These are phyloP conservation scores for Aspergillus sclerotioniger DNA, from an alignment of 495 filamentous ascomycete species.

Conservation along the genomic window DNA sequence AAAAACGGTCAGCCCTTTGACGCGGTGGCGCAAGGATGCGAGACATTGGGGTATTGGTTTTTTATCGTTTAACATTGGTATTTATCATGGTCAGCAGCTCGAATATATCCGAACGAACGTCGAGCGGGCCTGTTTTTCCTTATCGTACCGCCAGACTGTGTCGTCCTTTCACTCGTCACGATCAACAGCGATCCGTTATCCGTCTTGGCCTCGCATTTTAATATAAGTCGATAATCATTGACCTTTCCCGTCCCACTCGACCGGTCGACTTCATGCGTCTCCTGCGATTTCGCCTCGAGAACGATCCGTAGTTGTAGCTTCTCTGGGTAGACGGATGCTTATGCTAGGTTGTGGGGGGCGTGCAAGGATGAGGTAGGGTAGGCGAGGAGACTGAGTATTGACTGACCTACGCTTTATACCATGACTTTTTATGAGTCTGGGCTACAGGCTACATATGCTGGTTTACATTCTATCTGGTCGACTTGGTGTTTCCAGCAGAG, in stretches of 20 bases:
- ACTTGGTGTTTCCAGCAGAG: background rate
- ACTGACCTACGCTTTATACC: background rate
- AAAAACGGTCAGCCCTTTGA: background rate
- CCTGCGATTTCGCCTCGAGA: background rate
- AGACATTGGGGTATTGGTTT: constrained; percentile 13
- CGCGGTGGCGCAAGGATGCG: background rate
- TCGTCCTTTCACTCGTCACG: constrained; percentile 38
- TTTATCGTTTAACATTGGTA: constrained; percentile 20
- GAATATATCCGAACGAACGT: constrained; percentile 42
- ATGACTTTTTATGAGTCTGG: background rate
- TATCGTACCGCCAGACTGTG: constrained; percentile 29
- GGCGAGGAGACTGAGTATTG: background rate
- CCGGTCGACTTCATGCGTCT: constrained; percentile 19
- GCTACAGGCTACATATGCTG: background rate
- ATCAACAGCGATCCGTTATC: constrained; percentile 35
- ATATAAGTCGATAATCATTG: constrained; percentile 33
- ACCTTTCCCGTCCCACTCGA: constrained; percentile 29
- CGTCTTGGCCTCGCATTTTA: constrained; percentile 37
- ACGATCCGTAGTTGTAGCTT: constrained; percentile 8
- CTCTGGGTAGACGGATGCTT: background rate
- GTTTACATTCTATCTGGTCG: background rate
- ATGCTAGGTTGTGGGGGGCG: background rate
- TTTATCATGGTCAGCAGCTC: constrained; percentile 43
- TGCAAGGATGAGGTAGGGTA: background rate
- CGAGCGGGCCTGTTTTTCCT: constrained; percentile 33